These are phyloP conservation scores for Hsuehochloa calcarea DNA, from an alignment of 176 grass and related monocot species.

Conservation along the genomic window DNA sequence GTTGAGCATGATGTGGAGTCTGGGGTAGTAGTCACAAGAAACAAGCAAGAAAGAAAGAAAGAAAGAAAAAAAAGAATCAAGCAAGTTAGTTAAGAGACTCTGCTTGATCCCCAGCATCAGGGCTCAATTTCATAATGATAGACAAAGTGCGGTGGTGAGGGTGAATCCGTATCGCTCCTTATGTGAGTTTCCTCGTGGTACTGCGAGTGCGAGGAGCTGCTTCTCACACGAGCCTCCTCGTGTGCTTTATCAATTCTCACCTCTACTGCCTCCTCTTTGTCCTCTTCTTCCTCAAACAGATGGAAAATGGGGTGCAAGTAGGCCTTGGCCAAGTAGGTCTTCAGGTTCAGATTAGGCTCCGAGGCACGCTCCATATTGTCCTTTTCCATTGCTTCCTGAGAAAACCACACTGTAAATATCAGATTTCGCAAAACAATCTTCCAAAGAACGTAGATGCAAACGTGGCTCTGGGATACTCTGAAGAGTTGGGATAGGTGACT, in stretches of 20 bases:
- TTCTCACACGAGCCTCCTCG: conserved; percentile 14
- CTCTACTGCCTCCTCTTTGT: conserved; percentile 52
- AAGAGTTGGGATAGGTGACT: neutral
- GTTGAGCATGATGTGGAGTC: neutral
- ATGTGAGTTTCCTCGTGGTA: conserved; percentile 32
- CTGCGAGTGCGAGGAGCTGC: conserved; percentile 26
- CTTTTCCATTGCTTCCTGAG: conserved; percentile 92
- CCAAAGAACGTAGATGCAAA: neutral
- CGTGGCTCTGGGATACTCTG: neutral
- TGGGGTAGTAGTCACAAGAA: neutral
- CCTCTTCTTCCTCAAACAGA: conserved; percentile 49
- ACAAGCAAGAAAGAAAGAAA: neutral
- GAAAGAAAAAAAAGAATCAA: neutral
- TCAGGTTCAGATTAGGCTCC: conserved; percentile 80
- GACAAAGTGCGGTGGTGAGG: conserved; percentile 62
- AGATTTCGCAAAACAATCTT: neutral
- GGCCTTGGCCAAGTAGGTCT: conserved; percentile 72
- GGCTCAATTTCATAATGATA: conserved; percentile 73
- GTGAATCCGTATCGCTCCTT: conserved; percentile 43
- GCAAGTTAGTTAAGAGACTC: conserved; percentile 12
- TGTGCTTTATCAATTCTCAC: conserved; percentile 61
- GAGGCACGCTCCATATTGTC: conserved; percentile 69
- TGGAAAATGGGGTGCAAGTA: conserved; percentile 95
- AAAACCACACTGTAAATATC: neutral
- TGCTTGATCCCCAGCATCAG: conserved; percentile 8